Evolutionary conservation across 495 filamentous ascomycete species (phyloP).

Genomic region (Bombardia bombarda): DNA sequence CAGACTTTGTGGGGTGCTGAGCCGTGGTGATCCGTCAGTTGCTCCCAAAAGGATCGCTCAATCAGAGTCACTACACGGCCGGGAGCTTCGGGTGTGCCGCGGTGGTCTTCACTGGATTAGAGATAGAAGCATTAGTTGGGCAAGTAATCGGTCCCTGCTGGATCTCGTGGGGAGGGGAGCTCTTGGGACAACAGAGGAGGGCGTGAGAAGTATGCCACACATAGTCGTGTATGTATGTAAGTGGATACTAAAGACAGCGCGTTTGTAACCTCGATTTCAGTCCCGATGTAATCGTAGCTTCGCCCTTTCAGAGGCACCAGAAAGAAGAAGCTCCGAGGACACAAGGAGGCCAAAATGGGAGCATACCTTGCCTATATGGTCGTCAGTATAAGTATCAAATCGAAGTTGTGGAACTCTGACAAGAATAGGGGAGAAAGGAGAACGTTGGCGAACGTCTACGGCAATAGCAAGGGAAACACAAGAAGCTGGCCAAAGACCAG

Average conservation of each 20-base stretch:
- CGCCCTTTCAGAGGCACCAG: not conserved
- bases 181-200: no score
- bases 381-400: slow-evolving; percentile 18
- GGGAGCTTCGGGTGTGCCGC: slow-evolving; percentile 78
- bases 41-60: slow-evolving; percentile 70
- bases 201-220: no score
- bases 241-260: no score
- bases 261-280: no score
- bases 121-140: not conserved
- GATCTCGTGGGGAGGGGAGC: not conserved
- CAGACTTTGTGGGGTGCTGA: slow-evolving; percentile 61
- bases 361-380: slow-evolving; percentile 52
- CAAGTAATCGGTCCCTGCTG: no score
- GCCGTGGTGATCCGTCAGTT: slow-evolving; percentile 60
- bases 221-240: no score
- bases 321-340: not conserved
- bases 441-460: not conserved
- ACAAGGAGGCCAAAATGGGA: not conserved
- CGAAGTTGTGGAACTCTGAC: not conserved
- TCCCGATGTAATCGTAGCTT: no score
- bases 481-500: not conserved
- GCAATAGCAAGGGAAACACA: not conserved
- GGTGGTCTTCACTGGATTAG: slow-evolving; percentile 71
- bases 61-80: slow-evolving; percentile 94
- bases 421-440: not conserved